These are phyloP conservation scores for Ogataea siamensis DNA, from an alignment of 805 yeast species.

Conservation along the genomic window DNA sequence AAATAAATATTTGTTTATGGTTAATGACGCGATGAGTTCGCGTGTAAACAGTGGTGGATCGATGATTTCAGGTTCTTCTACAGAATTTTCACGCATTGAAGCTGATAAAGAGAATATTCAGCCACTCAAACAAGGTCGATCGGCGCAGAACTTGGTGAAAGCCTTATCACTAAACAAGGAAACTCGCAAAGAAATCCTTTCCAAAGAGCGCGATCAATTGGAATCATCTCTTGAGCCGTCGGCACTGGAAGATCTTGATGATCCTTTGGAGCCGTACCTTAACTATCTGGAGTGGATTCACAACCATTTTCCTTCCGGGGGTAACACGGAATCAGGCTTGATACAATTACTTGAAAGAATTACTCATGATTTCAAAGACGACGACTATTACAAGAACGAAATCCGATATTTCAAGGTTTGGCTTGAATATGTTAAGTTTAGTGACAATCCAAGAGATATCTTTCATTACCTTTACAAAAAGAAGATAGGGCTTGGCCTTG, in stretches of 20 bases:
- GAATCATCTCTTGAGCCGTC: conserved; percentile 46
- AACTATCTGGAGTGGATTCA: conserved; percentile 75
- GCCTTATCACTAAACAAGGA: conserved; percentile 35
- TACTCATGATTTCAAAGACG: conserved; percentile 64
- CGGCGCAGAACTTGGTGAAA: conserved; percentile 55
- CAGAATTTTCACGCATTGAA: conserved; percentile 42
- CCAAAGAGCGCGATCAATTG: conserved; percentile 41
- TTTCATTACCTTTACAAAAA: conserved; percentile 69
- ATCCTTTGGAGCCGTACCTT: conserved; percentile 76
- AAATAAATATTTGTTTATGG: conserved; percentile 6
- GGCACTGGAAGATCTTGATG: conserved; percentile 64
- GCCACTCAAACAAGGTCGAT: conserved; percentile 66
- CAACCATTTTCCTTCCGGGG: conserved; percentile 58
- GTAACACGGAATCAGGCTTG: conserved; percentile 61
- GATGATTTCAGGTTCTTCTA: conserved; percentile 10
- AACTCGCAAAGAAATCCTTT: conserved; percentile 12
- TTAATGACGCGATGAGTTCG: conserved; percentile 11
- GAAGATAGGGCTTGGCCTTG: conserved; percentile 64
- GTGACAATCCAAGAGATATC: conserved; percentile 68
- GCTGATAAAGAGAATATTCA: conserved; percentile 73
- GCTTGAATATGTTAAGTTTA: conserved; percentile 69
- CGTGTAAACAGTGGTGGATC: conserved; percentile 14
- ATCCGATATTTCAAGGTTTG: conserved; percentile 77
- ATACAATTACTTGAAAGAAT: conserved; percentile 66
- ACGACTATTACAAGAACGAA: conserved; percentile 71